Base-by-base conservation (phyloP, 2,329 filamentous ascomycete species). In the Colletotrichum tanaceti region DNA sequence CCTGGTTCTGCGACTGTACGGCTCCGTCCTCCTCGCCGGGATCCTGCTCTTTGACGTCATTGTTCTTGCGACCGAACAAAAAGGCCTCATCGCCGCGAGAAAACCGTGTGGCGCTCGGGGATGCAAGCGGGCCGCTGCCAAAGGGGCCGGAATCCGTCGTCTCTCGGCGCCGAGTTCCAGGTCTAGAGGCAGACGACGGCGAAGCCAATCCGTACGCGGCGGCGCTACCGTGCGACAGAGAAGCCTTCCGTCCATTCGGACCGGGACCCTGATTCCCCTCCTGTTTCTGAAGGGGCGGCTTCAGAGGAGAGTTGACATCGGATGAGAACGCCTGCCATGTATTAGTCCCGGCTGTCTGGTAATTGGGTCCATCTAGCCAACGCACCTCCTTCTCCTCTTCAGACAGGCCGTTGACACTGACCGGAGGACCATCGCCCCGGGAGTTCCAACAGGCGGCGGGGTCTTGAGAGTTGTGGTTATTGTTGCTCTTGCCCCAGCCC, bases 401-500 rank as follows among this genome's bases (percentile, higher is more conserved):
- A 1, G 86, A 84, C 88, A 97, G 89, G 50, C 92, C 89, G 70
- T 88, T 85, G 72, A 97, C 78, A 38, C 89, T 89, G 72, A 98
- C 83, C 7, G 94, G 93, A 71, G 88, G 86, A 52, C 89, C 85
- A 61, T 86, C 86, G 28, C 92, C 93, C 68, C 86, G 86, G 67
- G 87, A 81, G 76, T 97, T 93, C 96, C 95, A 99, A 79, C 94
- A 98, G 49, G 95, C 88, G 71, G 96, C 93, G n/a, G 94, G 93
- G 52, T 95, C 94, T 75, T 92, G 89, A 67, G 90, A 90, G 71
- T 86, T 84, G 71, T 93, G 91, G 68, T 86, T 87, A 72, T 98
- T 94, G 67, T 88, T 87, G 73, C 85, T 86, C 78, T 94, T 93
- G 59, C 92, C 92, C 93, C 93, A 97, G 62, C 88, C 87, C 78